Conservation (phyloP, 2,329 filamentous ascomycete genomes). For the Sporothrix pseudoabietina region DNA sequence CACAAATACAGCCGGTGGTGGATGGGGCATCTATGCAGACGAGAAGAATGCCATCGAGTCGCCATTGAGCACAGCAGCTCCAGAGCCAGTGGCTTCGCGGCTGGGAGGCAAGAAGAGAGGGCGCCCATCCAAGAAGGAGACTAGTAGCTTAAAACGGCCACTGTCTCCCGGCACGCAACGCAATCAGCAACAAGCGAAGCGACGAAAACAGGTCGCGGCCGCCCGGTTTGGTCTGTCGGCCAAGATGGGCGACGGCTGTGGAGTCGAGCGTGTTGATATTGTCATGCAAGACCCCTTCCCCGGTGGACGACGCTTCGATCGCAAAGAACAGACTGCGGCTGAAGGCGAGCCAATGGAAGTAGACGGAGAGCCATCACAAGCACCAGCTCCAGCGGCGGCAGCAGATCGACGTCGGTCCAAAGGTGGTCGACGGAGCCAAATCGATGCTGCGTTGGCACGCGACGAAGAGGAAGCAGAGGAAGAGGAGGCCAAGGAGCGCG, state of each 20-base stretch:
- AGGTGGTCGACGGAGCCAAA: slow-evolving; percentile 41
- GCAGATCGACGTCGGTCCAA: slow-evolving; percentile 12
- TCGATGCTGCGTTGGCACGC: slow-evolving; percentile 43
- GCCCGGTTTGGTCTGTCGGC: slow-evolving; percentile 70
- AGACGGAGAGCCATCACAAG: slow-evolving; percentile 30
- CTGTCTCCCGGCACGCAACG: slow-evolving; percentile 37
- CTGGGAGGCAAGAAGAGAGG: neutral
- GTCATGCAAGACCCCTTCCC: slow-evolving; percentile 62
- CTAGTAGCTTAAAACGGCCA: slow-evolving; percentile 35
- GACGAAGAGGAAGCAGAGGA: slow-evolving; percentile 40
- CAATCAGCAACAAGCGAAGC: slow-evolving; percentile 53
- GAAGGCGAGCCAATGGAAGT: slow-evolving; percentile 16
- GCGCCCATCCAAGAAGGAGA: neutral
- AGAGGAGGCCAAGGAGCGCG: slow-evolving; percentile 38
- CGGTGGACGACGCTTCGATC: slow-evolving; percentile 14
- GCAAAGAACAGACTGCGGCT: slow-evolving; percentile 22
- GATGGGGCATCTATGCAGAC: slow-evolving; percentile 77
- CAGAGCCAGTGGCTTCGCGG: slow-evolving; percentile 45
- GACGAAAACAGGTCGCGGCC: slow-evolving; percentile 62
- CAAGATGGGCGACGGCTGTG: slow-evolving; percentile 58
- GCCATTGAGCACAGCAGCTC: slow-evolving; percentile 57
- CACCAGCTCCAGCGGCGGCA: neutral
- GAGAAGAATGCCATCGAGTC: slow-evolving; percentile 55
- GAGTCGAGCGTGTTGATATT: slow-evolving; percentile 64
- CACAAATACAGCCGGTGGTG: slow-evolving; percentile 71